Conservation (phyloP, 768 basidiomycete genomes). For the Agaricus bisporus region DNA sequence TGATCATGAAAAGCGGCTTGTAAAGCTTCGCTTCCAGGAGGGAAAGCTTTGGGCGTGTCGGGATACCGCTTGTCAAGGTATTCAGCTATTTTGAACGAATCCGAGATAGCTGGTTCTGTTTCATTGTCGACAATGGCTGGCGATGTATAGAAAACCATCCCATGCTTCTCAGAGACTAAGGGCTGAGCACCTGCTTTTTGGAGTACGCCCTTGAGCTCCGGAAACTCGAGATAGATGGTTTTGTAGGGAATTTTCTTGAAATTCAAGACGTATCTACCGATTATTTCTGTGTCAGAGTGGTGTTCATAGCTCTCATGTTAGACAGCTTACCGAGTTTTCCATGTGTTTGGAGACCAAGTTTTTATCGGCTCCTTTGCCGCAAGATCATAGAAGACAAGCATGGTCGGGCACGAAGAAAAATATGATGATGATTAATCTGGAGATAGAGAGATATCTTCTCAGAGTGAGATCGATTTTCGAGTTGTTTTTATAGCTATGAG, state of each 20-base stretch:
- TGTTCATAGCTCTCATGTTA: too few species aligned
- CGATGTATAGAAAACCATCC: constrained; percentile 4
- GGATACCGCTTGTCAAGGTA: constrained; percentile 42
- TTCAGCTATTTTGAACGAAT: constrained; percentile 36
- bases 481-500: too few species aligned
- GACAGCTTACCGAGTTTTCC: constrained; percentile 12
- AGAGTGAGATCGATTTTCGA: too few species aligned
- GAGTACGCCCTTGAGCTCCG: background rate
- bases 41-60: constrained; percentile 19
- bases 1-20: background rate
- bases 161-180: background rate
- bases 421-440: too few species aligned
- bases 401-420: too few species aligned
- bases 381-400: constrained; percentile 9
- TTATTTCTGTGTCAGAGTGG: too few species aligned
- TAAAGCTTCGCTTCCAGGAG: constrained; percentile 4
- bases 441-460: too few species aligned
- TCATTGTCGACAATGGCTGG: constrained; percentile 28
- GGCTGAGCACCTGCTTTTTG: constrained; percentile 1
- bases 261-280: constrained; percentile 9
- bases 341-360: constrained; percentile 6
- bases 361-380: background rate
- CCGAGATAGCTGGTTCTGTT: constrained; percentile 26
- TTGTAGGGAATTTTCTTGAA: constrained; percentile 10
- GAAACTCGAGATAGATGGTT: constrained; percentile 8